Evolutionary conservation across 2,329 filamentous ascomycete genomes (phyloP).

Genomic region (Mollisiaceae sp.): DNA sequence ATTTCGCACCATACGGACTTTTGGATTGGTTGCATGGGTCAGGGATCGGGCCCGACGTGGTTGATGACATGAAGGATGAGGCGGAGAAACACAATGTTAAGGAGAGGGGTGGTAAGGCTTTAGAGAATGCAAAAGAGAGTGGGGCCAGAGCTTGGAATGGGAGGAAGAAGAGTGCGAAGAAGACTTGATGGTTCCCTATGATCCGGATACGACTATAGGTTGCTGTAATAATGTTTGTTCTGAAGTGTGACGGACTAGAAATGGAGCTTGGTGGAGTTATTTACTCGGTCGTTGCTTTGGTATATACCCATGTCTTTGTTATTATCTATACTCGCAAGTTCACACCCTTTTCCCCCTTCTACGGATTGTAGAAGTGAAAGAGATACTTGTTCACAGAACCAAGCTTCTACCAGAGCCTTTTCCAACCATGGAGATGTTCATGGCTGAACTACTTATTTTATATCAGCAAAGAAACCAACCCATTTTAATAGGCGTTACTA

Average conservation of each 20-base stretch:
- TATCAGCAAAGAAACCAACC: no score
- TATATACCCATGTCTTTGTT: neutral
- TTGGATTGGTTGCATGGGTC: conserved; percentile 67
- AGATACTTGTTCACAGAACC: no score
- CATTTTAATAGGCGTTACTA: no score
- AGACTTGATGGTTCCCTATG: conserved; percentile 13
- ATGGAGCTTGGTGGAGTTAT: neutral
- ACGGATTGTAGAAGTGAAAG: no score
- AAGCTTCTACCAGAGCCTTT: no score
- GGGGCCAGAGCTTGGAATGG: conserved; percentile 40
- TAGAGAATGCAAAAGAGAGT: conserved; percentile 42
- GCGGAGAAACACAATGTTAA: conserved; percentile 59
- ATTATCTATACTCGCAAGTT: neutral
- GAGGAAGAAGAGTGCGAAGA: conserved; percentile 35
- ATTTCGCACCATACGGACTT: conserved; percentile 66
- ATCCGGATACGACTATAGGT: neutral
- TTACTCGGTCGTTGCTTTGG: neutral
- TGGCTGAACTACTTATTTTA: no score
- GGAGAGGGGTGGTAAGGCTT: conserved; percentile 45
- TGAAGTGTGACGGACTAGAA: neutral
- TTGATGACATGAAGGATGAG: conserved; percentile 59
- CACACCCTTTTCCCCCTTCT: neutral
- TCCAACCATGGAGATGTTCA: no score
- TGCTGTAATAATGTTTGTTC: neutral
- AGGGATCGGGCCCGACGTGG: conserved; percentile 56